Conservation (phyloP, 2,329 filamentous ascomycete genomes). For the Colletotrichum incanum region DNA sequence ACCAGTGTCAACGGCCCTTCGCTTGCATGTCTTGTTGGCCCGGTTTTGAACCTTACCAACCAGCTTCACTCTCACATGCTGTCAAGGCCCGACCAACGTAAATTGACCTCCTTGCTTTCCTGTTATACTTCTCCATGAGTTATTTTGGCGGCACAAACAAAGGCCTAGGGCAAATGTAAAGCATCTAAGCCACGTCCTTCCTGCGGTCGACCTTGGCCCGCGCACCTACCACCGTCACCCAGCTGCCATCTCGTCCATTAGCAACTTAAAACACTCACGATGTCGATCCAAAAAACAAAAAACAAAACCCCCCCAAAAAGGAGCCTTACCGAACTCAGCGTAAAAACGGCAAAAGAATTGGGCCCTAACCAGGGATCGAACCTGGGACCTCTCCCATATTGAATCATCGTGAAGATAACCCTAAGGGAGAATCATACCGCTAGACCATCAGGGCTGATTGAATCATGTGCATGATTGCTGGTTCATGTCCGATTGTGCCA, state of each 20-base stretch:
- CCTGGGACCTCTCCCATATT: constrained; percentile 41
- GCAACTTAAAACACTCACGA: background rate
- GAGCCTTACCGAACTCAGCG: too few relatives aligned
- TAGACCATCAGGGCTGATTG: constrained; percentile 42
- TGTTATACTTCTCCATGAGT: background rate
- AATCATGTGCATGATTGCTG: background rate
- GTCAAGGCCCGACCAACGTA: background rate
- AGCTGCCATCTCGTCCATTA: background rate
- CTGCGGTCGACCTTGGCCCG: background rate
- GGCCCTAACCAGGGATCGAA: constrained; percentile 43
- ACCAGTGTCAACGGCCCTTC: background rate
- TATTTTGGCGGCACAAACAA: too few relatives aligned
- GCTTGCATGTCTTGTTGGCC: constrained; percentile 8
- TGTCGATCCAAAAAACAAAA: background rate
- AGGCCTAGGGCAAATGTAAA: background rate
- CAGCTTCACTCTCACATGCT: background rate
- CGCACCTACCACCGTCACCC: background rate
- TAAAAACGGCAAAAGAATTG: background rate
- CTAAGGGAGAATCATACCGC: constrained; percentile 44
- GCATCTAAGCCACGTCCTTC: background rate
- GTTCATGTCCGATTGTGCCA: fast-evolving
- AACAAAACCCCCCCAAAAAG: too few relatives aligned
- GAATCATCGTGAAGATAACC: background rate
- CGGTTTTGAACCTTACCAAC: background rate
- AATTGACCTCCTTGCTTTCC: too few relatives aligned